These are phyloP conservation scores for Xylaria flabelliformis DNA, from an alignment of 495 filamentous ascomycete genomes.

Conservation along the genomic window DNA sequence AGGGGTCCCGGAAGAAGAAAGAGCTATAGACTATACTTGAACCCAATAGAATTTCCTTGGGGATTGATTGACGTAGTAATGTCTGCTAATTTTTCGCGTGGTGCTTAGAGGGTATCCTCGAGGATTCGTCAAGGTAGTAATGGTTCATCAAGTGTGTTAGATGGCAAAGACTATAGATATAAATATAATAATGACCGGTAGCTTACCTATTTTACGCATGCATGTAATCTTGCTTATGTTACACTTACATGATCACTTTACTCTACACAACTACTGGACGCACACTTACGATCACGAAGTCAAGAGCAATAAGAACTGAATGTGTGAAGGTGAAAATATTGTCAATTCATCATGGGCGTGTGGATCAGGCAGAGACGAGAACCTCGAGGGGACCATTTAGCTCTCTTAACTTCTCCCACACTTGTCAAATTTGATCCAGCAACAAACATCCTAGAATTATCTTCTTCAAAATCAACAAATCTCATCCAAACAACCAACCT, in stretches of 20 bases:
- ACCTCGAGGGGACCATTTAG: not conserved
- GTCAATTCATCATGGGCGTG: slow-evolving; percentile 6
- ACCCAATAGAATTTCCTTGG: not conserved
- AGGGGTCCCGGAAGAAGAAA: slow-evolving; percentile 3
- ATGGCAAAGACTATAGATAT: slow-evolving; percentile 11
- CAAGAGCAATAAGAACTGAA: not conserved
- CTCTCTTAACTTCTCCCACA: not conserved
- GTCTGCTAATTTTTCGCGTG: not conserved
- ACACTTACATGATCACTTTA: not conserved
- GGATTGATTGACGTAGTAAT: not conserved
- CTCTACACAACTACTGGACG: not conserved
- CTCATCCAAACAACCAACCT: not conserved
- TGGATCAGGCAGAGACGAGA: not conserved
- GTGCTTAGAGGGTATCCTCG: not conserved
- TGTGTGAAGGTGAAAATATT: not conserved
- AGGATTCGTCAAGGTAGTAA: not conserved
- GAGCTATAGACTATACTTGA: slow-evolving; percentile 11
- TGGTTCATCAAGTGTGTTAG: not conserved
- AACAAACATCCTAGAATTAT: not conserved
- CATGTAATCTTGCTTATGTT: not conserved
- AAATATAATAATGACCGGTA: slow-evolving; percentile 3
- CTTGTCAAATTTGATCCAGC: not conserved
- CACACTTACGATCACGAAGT: not conserved
- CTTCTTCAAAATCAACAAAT: slow-evolving; percentile 4
- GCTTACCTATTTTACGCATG: not conserved